These are phyloP conservation scores for Ascochyta fabae DNA, from an alignment of 2,329 filamentous ascomycete genomes.

Conservation along the genomic window DNA sequence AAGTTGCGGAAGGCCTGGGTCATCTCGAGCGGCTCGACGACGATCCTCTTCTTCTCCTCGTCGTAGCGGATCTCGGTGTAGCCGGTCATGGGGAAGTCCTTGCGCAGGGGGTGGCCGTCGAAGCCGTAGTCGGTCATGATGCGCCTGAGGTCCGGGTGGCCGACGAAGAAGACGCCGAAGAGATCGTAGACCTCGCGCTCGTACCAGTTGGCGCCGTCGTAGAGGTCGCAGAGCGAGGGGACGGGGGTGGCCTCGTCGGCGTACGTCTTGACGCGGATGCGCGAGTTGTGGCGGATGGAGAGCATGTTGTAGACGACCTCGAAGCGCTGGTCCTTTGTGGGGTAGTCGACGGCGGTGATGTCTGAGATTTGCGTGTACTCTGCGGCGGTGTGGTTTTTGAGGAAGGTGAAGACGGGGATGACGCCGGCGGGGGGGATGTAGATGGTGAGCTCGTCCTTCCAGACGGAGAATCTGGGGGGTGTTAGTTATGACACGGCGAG, in stretches of 20 bases:
- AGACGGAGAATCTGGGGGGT: conserved; percentile 80
- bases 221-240: conserved; percentile 83
- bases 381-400: conserved; percentile 97
- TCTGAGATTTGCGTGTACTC: conserved; percentile 94
- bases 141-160: conserved; percentile 91
- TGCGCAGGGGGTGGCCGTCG: conserved; percentile 94
- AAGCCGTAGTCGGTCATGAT: conserved; percentile 99
- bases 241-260: conserved; percentile 95
- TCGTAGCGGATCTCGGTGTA: conserved; percentile 99
- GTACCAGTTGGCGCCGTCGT: conserved; percentile 98
- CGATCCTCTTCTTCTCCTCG: conserved; percentile 99
- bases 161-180: conserved; percentile 95
- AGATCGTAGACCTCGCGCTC: conserved; percentile 98
- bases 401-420: conserved; percentile 89
- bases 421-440: conserved; percentile 89
- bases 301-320: conserved; percentile 98
- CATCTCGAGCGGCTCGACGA: conserved; percentile 95
- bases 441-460: conserved; percentile 98
- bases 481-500: background rate
- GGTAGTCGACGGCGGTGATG: conserved; percentile 95
- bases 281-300: conserved; percentile 93
- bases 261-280: conserved; percentile 98
- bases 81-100: conserved; percentile 96
- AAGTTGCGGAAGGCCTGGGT: conserved; percentile 99
- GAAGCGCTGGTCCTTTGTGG: conserved; percentile 92